A percentile compares a stretch with the other conserved stretches of the same genome.
Evolutionary conservation across 495 filamentous ascomycete genomes (phyloP).

Genomic region (Aspergillus coremiiformis): DNA sequence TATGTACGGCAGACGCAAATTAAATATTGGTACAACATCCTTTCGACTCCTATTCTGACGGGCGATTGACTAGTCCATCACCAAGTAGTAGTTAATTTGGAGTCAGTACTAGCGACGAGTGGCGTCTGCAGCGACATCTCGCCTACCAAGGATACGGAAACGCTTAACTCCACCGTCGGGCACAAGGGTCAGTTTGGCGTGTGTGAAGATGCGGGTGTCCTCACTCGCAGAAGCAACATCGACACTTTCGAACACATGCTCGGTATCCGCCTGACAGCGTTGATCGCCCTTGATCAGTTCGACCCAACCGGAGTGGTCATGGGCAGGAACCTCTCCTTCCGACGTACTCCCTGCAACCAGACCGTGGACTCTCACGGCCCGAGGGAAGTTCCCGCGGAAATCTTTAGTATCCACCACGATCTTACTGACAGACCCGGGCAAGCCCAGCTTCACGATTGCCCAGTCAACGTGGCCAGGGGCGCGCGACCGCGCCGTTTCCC

Average conservation of each 20-base stretch:
- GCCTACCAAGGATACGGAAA: constrained; percentile 69
- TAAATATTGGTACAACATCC: neutral
- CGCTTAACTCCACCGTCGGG: constrained; percentile 90
- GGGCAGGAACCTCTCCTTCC: constrained; percentile 44
- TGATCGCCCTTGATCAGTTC: constrained; percentile 59
- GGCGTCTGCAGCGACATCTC: constrained; percentile 22
- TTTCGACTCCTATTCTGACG: neutral
- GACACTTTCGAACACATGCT: constrained; percentile 60
- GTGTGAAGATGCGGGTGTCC: constrained; percentile 55
- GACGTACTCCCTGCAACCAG: constrained; percentile 54
- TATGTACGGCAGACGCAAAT: constrained; percentile 4
- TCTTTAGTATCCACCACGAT: constrained; percentile 82
- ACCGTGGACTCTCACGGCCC: constrained; percentile 54
- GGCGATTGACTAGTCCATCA: neutral
- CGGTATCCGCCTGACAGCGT: constrained; percentile 66
- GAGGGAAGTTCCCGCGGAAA: constrained; percentile 85
- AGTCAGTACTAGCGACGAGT: neutral
- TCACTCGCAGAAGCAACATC: constrained; percentile 27
- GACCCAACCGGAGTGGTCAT: constrained; percentile 61
- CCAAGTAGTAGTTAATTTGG: neutral
- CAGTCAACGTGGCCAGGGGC: constrained; percentile 77
- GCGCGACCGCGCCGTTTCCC: constrained; percentile 81
- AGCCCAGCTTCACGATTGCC: constrained; percentile 72
- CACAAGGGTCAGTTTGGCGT: constrained; percentile 84
- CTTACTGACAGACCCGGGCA: constrained; percentile 59